A percentile compares a stretch with the other conserved stretches of the same genome.
Evolutionary conservation across 1,139 yeast species (phyloP).

Genomic region (Wickerhamomyces sp.): DNA sequence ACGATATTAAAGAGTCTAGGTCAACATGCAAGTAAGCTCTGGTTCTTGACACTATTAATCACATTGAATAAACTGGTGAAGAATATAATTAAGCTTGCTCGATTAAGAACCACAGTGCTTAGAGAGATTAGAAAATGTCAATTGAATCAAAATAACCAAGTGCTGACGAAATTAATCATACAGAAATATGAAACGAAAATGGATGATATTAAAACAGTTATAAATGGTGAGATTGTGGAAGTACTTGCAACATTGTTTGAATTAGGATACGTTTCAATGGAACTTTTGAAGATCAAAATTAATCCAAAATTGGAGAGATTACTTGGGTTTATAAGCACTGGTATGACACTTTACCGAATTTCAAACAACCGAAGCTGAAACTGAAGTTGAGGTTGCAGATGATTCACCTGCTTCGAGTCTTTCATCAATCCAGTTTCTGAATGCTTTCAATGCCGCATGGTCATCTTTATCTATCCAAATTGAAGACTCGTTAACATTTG

Average conservation of each 20-base stretch:
- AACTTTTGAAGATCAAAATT: constrained; percentile 18
- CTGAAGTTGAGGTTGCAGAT: neutral
- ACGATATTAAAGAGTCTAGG: constrained; percentile 10
- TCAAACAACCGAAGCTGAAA: constrained; percentile 10
- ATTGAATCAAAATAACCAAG: neutral
- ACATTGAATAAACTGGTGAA: constrained; percentile 12
- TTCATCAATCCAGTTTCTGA: constrained; percentile 10
- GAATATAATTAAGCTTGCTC: constrained; percentile 10
- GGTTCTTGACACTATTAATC: constrained; percentile 22
- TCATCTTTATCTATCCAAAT: constrained; percentile 36
- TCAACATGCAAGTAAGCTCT: constrained; percentile 19
- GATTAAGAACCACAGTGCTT: constrained; percentile 10
- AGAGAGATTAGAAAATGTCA: constrained; percentile 18
- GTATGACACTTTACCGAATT: constrained; percentile 22
- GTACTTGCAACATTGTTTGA: constrained; percentile 19
- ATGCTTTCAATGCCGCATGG: constrained; percentile 20
- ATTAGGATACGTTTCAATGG: constrained; percentile 21
- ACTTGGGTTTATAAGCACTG: constrained; percentile 18
- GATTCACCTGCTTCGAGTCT: neutral
- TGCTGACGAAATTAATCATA: constrained; percentile 13
- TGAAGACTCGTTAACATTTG: constrained; percentile 23
- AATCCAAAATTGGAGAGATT: constrained; percentile 17
- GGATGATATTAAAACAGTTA: constrained; percentile 13
- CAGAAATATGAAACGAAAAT: constrained; percentile 17
- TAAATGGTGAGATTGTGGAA: constrained; percentile 13